A percentile compares a stretch with the other conserved stretches of the same genome.
These are phyloP conservation scores for Austropuccinia psidii DNA, from an alignment of 1,284 basidiomycete species.

Conservation along the genomic window DNA sequence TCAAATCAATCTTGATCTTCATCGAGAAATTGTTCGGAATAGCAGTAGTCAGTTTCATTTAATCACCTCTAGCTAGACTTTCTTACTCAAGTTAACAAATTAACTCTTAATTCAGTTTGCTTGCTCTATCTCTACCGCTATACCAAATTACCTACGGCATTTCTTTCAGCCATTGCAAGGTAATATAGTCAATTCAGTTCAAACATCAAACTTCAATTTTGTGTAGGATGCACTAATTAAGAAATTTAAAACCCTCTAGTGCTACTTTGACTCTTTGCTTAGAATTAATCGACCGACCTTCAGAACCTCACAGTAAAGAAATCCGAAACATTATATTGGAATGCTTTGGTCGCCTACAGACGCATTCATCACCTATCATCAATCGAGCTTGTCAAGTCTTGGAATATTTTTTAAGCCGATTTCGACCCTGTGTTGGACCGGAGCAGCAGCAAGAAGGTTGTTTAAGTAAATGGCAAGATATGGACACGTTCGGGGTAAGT, in stretches of 20 bases:
- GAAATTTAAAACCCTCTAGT: background rate
- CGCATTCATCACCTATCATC: constrained; percentile 30
- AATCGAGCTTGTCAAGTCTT: constrained; percentile 22
- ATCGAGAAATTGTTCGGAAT: constrained; percentile 25
- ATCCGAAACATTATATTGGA: constrained; percentile 17
- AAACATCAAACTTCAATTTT: too few relatives aligned
- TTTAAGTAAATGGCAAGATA: constrained; percentile 1
- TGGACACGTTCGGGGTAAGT: background rate
- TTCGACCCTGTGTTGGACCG: background rate
- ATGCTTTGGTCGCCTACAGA: constrained; percentile 22
- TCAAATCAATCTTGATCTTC: constrained; percentile 20
- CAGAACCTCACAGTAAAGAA: background rate
- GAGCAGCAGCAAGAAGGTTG: background rate
- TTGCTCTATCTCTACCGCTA: constrained; percentile 31
- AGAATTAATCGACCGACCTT: constrained; percentile 16
- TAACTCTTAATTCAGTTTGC: background rate
- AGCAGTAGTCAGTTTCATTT: background rate
- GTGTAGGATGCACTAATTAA: background rate
- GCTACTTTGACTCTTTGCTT: constrained; percentile 30
- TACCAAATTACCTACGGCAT: constrained; percentile 31
- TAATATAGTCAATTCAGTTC: background rate
- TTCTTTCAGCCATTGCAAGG: constrained; percentile 36
- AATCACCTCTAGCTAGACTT: background rate
- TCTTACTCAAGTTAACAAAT: background rate
- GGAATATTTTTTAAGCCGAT: constrained; percentile 25